Conservation (phyloP, 345 rosid species). For the Eucalyptus brandiana region DNA sequence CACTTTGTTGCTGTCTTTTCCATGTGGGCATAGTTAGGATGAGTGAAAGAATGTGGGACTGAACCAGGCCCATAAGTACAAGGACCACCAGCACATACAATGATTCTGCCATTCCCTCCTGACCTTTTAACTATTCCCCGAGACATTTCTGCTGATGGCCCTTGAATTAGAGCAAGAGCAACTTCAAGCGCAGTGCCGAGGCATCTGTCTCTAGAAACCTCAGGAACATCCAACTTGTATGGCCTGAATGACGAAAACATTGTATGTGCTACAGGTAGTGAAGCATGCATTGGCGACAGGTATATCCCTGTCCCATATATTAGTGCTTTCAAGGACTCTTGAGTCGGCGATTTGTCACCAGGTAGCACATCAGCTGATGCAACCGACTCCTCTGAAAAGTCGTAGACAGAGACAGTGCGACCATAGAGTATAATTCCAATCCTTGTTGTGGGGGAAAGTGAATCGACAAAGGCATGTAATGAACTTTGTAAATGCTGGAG, state of each 20-base stretch:
- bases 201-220: constrained; percentile 89
- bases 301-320: constrained; percentile 91
- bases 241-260: constrained; percentile 92
- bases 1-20: constrained; percentile 80
- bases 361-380: constrained; percentile 98
- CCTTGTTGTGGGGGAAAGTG: constrained; percentile 66
- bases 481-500: constrained; percentile 96
- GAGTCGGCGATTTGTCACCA: constrained; percentile 70
- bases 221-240: constrained; percentile 55
- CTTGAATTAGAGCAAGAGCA: constrained; percentile 85
- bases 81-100: constrained; percentile 96
- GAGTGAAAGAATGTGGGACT: constrained; percentile 74
- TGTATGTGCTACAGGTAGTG: constrained; percentile 80
- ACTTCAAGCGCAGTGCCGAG: constrained; percentile 86
- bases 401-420: constrained; percentile 78
- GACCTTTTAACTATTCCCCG: constrained; percentile 78
- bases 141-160: constrained; percentile 89
- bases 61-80: constrained; percentile 90
- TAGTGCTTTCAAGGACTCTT: constrained; percentile 73
- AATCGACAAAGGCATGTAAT: constrained; percentile 90
- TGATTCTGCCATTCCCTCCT: constrained; percentile 81
- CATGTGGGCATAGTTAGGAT: constrained; percentile 79
- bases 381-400: constrained; percentile 81
- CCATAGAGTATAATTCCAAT: constrained; percentile 83
- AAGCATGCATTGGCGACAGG: constrained; percentile 92